These are phyloP conservation scores for Kwoniella shandongensis DNA, from an alignment of 768 basidiomycete genomes.

Conservation along the genomic window DNA sequence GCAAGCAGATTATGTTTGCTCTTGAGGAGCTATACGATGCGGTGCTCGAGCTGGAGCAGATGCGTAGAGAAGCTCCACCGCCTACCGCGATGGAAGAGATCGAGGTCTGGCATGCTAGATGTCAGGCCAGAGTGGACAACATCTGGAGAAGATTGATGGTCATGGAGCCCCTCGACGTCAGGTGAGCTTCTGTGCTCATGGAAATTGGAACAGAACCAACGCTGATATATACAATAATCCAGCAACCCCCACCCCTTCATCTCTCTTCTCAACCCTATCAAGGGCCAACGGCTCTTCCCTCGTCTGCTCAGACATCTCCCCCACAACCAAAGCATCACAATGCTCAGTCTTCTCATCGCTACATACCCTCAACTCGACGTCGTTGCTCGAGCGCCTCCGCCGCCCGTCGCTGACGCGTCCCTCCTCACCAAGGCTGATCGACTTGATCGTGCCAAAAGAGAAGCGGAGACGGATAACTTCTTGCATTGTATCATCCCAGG, in stretches of 20 bases:
- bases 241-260: constrained; percentile 97
- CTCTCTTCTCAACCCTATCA: constrained; percentile 78
- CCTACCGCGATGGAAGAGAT: constrained; percentile 40
- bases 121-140: constrained; percentile 58
- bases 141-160: constrained; percentile 81
- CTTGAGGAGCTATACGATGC: constrained; percentile 84
- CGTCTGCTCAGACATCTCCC: constrained; percentile 81
- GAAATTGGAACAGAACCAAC: not conserved
- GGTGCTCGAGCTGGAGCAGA: constrained; percentile 79
- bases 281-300: constrained; percentile 89
- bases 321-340: constrained; percentile 74
- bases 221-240: not conserved
- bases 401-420: constrained; percentile 59
- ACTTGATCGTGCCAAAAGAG: constrained; percentile 57
- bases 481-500: constrained; percentile 81
- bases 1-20: constrained; percentile 72
- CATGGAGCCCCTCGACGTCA: constrained; percentile 89
- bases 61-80: constrained; percentile 74
- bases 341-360: constrained; percentile 87
- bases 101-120: constrained; percentile 44
- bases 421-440: constrained; percentile 54
- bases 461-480: constrained; percentile 88
- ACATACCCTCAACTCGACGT: constrained; percentile 95
- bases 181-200: constrained; percentile 63
- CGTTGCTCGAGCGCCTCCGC: constrained; percentile 69